Evolutionary conservation across 352 stramenopile species (phyloP).

Genomic region (Pythium phragmiticola): DNA sequence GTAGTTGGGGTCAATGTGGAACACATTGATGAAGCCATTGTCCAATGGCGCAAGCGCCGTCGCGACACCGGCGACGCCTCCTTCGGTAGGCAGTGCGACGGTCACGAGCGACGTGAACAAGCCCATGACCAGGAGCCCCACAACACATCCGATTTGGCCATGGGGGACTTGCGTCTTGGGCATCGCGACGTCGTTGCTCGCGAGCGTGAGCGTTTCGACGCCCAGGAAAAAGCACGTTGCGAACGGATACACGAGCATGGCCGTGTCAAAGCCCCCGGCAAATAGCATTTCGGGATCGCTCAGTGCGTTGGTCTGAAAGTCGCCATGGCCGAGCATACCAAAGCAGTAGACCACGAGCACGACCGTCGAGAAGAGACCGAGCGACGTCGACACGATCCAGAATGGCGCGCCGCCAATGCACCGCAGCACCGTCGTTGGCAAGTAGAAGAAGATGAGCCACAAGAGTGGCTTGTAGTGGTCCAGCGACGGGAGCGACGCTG

Average conservation of each 20-base stretch:
- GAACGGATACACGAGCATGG: conserved; percentile 21
- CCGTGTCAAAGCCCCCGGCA: conserved; percentile 7
- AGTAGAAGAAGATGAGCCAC: conserved; percentile 21
- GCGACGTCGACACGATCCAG: background rate
- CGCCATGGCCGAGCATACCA: conserved; percentile 8
- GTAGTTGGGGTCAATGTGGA: conserved; percentile 3
- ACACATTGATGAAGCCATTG: conserved; percentile 20
- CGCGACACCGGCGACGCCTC: background rate
- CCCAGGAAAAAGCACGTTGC: conserved; percentile 23
- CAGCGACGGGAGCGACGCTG: conserved; percentile 2
- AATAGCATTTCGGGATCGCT: background rate
- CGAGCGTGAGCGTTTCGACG: conserved; percentile 21
- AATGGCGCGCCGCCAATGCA: conserved; percentile 15
- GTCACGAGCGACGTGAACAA: conserved; percentile 12
- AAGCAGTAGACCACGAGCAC: conserved; percentile 23
- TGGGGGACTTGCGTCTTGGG: conserved; percentile 16
- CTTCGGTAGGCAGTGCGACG: conserved; percentile 1
- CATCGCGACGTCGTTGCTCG: conserved; percentile 10
- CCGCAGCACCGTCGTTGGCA: conserved; percentile 9
- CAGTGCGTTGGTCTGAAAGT: conserved; percentile 7
- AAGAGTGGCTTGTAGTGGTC: conserved; percentile 12
- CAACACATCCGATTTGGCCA: conserved; percentile 9
- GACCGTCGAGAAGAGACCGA: conserved; percentile 1
- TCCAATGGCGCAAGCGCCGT: conserved; percentile 1
- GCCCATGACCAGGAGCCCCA: conserved; percentile 6